Evolutionary conservation across 129 eudicot species (phyloP), one percentile per base, ranked within the genome.

Genomic region (Centaurea solstitialis): DNA sequence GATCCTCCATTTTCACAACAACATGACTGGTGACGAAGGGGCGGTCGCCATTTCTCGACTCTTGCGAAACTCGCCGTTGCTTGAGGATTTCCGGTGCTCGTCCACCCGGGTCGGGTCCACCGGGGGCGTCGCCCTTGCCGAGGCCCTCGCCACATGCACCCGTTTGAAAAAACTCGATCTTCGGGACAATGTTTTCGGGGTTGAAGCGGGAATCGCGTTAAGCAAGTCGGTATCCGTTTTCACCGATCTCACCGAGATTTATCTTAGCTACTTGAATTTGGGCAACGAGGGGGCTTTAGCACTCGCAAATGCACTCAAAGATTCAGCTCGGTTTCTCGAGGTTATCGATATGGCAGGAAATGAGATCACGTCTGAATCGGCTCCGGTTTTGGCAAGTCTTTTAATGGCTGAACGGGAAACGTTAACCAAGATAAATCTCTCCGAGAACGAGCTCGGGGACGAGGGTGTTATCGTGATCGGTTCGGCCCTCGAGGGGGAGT

Each of bases 301-400:
- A 35, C 82, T 87, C 22, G 85, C 79, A 5, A 67, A 82, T 11
- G 88, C 88, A 10, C 74, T 89, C 11, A 87, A 81, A 76, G 83
- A 72, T 50, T 87, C 93, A 4, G 84, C 82, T 39, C 79, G 83
- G 28, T 79, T 82, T 64, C 88, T 93, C 4, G 87, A 87, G 77
- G 88, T 91, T 30, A 37, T 93, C n/a, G 97, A 93, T 30, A 83
- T 89, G 89, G 92, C 94, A 21, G 97, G 98, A 80, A 91, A 93
- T 35, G 93, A 90, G 5, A 84, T 91, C 65, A 89, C 91, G 21
- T 80, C 80, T 5, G 80, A 82, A 85, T 87, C 94, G 68, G 94
- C 90, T 24, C 83, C 93, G 61, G 87, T 67, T 74, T 76, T 93
- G 61, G 93, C 93, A 4, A 81, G 87, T 66, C 82, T 84, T 70